Percentiles rank a stretch among this genome's conserved stretches.
phyloP scores from a whole-genome alignment of 352 stramenopile species.

The Phytophthora quininea region DNA sequence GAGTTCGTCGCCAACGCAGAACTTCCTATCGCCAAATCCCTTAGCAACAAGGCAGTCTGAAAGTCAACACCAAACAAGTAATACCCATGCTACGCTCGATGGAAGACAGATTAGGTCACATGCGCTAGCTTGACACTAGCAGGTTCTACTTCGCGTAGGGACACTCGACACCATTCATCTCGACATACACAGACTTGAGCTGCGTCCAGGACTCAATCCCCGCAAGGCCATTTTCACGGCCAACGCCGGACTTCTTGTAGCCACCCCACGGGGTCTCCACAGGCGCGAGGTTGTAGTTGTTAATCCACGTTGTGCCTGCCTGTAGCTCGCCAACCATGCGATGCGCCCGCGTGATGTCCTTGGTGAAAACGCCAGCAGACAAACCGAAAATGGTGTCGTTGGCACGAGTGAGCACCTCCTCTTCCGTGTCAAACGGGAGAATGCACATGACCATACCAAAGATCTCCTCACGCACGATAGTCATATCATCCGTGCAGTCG shows the following conservation, averaged over 20 bases:
- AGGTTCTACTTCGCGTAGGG: conserved; percentile 54
- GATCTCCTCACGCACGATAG: conserved; percentile 84
- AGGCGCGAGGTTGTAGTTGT: conserved; percentile 91
- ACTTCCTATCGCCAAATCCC: not conserved
- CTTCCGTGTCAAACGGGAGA: conserved; percentile 75
- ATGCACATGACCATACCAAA: conserved; percentile 88
- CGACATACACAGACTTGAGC: conserved; percentile 89
- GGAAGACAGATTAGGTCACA: too few relatives aligned
- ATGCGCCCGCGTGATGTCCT: conserved; percentile 80
- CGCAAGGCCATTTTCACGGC: conserved; percentile 91
- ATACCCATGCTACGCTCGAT: too few relatives aligned
- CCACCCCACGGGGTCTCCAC: conserved; percentile 91
- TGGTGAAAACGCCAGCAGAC: conserved; percentile 86
- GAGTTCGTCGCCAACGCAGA: conserved; percentile 20
- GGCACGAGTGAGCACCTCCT: conserved; percentile 79
- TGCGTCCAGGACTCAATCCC: conserved; percentile 91
- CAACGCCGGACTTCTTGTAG: conserved; percentile 91
- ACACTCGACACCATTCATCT: conserved; percentile 79
- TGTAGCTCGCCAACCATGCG: conserved; percentile 72
- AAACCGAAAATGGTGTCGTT: conserved; percentile 86
- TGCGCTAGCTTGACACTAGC: too few relatives aligned
- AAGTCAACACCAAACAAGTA: too few relatives aligned
- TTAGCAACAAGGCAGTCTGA: too few relatives aligned
- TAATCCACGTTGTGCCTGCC: conserved; percentile 87
- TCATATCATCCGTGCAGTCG: conserved; percentile 88